Base-by-base conservation (phyloP, 164 flowering plant species). In the Chloranthus sessilifolius region DNA sequence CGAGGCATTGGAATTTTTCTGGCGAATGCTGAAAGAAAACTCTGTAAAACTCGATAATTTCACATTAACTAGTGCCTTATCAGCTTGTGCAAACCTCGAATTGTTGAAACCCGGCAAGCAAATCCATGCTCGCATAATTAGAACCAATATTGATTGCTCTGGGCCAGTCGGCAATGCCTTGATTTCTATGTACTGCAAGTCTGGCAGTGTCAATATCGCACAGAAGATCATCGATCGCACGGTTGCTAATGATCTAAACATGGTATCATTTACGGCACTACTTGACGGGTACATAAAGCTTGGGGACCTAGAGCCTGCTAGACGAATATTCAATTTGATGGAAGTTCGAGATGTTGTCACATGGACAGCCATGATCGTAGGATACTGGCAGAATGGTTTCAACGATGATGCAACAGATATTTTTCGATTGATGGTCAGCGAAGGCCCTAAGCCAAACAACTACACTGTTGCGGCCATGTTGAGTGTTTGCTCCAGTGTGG, bases 341-440 rank as follows among this genome's bases (percentile, higher is more conserved):
- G 56, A 38, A 38, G 73, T 74, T 24, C 67, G 65, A 25, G 98
- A 90, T 71, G 95, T 87, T 41, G 83, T 87, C 40, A 74, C 82
- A n/a, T 90, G 98, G 95, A 90, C 95, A 20, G 98, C 95, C 12
- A 87, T 90, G 95, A 76, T 87, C 47, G 95, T 84, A 1, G 98
- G 95, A 4, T 84, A 84, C 46, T 73, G 66, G 37, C 94, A 85
- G 50, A 75, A 84, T 56, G 85, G 88, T 19, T 61, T 73, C 43
- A 63, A 72, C 29, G 47, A 55, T 41, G 79, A 87, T 14, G 94
- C 95, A 10, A 35, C 81, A 52, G 76, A 71, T 31, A 78, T 90
- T 35, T 90, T 90, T 50, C 70, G 75, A 48, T 37, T 20, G 34
- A 83, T 90, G 98, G 35, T 81, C 22, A 62, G 23, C 33, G 72